phyloP scores from a whole-genome alignment of 1,139 yeast genomes.

The Saccharomycopsis hybrid region DNA sequence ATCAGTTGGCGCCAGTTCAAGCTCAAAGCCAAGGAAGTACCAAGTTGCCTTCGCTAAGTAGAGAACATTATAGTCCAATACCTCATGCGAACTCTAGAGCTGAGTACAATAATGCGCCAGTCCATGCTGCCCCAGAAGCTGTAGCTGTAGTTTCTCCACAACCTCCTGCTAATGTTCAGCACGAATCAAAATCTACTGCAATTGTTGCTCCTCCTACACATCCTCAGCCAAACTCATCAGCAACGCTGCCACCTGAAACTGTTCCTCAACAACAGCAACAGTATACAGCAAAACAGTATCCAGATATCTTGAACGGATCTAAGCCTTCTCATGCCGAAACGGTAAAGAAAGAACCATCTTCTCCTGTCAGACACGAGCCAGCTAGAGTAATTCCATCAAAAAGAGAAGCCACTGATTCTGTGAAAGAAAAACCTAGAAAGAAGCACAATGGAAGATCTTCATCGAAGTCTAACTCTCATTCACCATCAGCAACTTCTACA shows the following conservation, averaged over 20 bases:
- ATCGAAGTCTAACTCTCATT: neutral
- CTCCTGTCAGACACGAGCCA: neutral
- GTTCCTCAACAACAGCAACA: neutral
- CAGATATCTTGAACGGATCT: slow-evolving; percentile 1
- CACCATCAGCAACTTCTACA: slow-evolving; percentile 10
- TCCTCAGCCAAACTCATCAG: too few species aligned
- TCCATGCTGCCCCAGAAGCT: slow-evolving; percentile 20
- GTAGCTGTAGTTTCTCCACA: slow-evolving; percentile 14
- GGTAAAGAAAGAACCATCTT: neutral
- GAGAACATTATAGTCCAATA: slow-evolving; percentile 13
- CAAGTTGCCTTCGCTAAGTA: slow-evolving; percentile 2
- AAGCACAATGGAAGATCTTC: neutral
- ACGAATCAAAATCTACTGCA: slow-evolving; percentile 8
- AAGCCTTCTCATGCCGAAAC: neutral
- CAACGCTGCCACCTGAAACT: too few species aligned
- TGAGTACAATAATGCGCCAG: slow-evolving; percentile 9
- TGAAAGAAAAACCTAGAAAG: neutral
- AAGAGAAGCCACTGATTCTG: neutral
- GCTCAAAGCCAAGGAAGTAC: slow-evolving; percentile 11
- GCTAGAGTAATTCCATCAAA: neutral
- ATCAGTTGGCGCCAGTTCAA: slow-evolving; percentile 18
- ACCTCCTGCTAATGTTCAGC: slow-evolving; percentile 8
- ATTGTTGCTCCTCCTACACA: slow-evolving; percentile 21
- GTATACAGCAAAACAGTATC: neutral
- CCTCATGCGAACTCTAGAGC: slow-evolving; percentile 19